A percentile compares a stretch with the other conserved stretches of the same genome.
Evolutionary conservation across 352 stramenopile genomes (phyloP).

Genomic region (Discostella stelligera): DNA sequence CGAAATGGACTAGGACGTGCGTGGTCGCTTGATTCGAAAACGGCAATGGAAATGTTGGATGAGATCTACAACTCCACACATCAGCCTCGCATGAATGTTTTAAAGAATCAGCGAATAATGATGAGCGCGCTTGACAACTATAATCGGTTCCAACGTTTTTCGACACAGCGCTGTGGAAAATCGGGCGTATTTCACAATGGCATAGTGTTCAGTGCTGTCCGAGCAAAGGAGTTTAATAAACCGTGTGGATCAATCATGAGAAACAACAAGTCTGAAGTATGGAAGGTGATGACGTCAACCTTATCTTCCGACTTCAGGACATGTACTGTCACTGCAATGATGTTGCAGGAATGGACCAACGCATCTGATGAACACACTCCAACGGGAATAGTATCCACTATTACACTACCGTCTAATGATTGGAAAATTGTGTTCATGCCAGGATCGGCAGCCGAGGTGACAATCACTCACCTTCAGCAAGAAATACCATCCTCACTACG

Average conservation of each 20-base stretch:
- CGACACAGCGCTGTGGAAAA: background rate
- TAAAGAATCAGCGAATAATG: background rate
- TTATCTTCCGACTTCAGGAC: background rate
- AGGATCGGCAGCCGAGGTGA: background rate
- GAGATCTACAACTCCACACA: background rate
- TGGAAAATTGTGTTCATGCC: background rate
- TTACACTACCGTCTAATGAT: background rate
- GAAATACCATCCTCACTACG: background rate
- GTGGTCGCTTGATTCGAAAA: background rate
- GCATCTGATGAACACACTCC: no score
- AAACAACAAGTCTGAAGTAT: background rate
- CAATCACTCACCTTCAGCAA: background rate
- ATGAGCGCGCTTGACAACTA: conserved; percentile 1
- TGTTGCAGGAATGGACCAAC: background rate
- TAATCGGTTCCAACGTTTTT: background rate
- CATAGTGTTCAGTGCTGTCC: background rate
- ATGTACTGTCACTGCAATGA: background rate
- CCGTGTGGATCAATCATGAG: background rate
- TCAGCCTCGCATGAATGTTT: background rate
- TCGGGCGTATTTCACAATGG: background rate
- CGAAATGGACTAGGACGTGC: background rate
- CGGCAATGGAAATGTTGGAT: background rate
- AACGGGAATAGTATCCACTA: background rate
- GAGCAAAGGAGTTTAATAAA: conserved; percentile 1
- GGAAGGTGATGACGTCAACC: background rate